Evolutionary conservation across 208 protist genomes (phyloP), one percentile per base, ranked within the genome.

Genomic region (Porcisia deanei): DNA sequence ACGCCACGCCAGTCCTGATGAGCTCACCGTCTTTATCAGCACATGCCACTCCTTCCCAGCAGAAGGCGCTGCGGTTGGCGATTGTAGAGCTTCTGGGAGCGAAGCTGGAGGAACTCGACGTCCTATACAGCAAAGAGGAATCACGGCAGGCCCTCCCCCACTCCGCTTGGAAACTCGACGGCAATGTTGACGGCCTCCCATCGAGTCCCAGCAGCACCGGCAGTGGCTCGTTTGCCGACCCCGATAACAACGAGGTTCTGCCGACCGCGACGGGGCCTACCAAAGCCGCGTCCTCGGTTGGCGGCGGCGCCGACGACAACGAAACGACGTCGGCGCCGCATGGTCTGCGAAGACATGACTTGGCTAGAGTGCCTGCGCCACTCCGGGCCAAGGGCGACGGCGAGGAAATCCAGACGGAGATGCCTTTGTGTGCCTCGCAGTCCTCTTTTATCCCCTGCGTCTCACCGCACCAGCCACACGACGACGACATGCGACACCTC

Each of bases 61-160:
- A 66, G 20, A 47, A 70, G 63, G 14, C 22, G n/a, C 22, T 5
- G n/a, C 54, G 16, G 10, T 45, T 14, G 65, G 16, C 14, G 77
- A 68, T 81, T 1, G 6, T 52, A 22, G 57, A 53, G 30, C 64
- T 79, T 22, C 49, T 81, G 39, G 54, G 70, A 57, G 25, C 59
- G n/a, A 72, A 45, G 43, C 60, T 83, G 49, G 71, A 73, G 34
- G 67, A 77, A 5, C 71, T 88, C 72, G 60, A 85, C 67, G 20
- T 49, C 47, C 69, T 71, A 30, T 81, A 84, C 74, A 39, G 45
- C 69, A 79, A 77, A 41, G 68, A 78, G 52, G 81, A 82, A 57
- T 73, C 71, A 59, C 63, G 73, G 43, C 69, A 86, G 53, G 66
- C 41, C 22, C 68, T 79, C 22, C n/a, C 60, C 8, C 5, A 41